These are phyloP conservation scores for Metschnikowia anglica DNA, from an alignment of 805 yeast genomes.

Conservation along the genomic window DNA sequence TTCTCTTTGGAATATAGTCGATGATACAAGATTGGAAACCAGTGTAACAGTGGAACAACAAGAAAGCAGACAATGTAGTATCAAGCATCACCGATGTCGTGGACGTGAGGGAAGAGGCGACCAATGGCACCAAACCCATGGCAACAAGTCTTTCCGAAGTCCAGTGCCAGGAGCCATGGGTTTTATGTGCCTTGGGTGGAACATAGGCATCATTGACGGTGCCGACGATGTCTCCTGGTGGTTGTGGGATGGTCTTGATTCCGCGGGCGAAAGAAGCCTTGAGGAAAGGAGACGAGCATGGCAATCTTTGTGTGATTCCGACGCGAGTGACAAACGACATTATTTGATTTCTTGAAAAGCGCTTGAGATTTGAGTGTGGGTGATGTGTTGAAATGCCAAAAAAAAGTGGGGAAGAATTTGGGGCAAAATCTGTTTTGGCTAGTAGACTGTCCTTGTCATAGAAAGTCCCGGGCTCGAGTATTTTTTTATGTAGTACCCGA, in stretches of 20 bases:
- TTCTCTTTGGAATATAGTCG: constrained; percentile 76
- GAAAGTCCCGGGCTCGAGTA: constrained; percentile 2
- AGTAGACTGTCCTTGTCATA: background rate
- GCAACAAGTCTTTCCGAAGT: constrained; percentile 63
- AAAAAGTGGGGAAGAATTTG: background rate
- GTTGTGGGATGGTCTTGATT: constrained; percentile 57
- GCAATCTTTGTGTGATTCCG: constrained; percentile 24
- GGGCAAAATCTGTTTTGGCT: background rate
- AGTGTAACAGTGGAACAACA: constrained; percentile 63
- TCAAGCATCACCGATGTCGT: constrained; percentile 55
- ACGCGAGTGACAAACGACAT: constrained; percentile 32
- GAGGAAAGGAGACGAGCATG: constrained; percentile 26
- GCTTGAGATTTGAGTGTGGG: background rate
- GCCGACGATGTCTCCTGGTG: constrained; percentile 72
- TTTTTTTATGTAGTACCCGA: constrained; percentile 7
- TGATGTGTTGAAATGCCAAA: background rate
- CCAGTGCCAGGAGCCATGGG: constrained; percentile 76
- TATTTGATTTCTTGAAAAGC: constrained; percentile 1
- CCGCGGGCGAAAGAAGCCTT: constrained; percentile 24
- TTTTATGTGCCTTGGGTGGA: constrained; percentile 52
- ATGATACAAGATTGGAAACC: constrained; percentile 78
- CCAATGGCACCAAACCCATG: constrained; percentile 61
- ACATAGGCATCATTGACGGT: constrained; percentile 71
- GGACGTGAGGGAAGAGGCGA: constrained; percentile 58
- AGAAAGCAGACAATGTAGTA: constrained; percentile 51